Evolutionary conservation across 1,284 basidiomycete species (phyloP).

Genomic region (Lentinus polychrous): DNA sequence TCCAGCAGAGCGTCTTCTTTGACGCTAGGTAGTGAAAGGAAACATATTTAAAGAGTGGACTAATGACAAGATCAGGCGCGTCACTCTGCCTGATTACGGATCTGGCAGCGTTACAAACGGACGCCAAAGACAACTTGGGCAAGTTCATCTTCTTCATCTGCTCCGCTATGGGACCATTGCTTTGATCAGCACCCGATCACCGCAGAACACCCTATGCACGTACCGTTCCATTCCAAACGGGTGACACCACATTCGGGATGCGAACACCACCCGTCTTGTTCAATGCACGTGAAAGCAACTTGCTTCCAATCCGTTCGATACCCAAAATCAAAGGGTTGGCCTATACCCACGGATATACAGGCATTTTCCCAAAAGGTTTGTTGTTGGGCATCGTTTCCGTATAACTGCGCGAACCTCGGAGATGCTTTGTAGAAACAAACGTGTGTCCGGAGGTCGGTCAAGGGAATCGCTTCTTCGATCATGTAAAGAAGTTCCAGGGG

Average conservation of each 20-base stretch:
- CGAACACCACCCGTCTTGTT: background rate
- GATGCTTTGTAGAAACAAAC: slow-evolving; percentile 4
- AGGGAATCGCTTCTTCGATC: background rate
- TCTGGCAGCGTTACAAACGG: background rate
- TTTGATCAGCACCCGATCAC: background rate
- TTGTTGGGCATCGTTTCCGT: background rate
- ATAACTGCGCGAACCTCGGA: background rate
- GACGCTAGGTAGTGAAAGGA: background rate
- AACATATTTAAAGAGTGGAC: no score
- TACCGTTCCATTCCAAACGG: background rate
- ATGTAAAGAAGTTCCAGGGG: background rate
- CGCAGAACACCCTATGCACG: background rate
- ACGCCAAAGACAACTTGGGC: background rate
- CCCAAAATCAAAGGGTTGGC: background rate
- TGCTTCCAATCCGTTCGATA: background rate
- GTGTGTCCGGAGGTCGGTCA: slow-evolving; percentile 1
- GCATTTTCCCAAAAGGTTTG: background rate
- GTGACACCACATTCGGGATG: slow-evolving; percentile 2
- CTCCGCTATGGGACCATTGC: no score
- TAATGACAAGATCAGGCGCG: no score
- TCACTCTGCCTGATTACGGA: background rate
- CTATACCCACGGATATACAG: background rate
- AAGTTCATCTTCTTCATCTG: background rate
- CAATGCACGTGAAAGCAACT: background rate
- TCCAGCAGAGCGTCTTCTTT: background rate